Evolutionary conservation across 2,329 filamentous ascomycete species (phyloP).

Genomic region (Pyricularia grisea): DNA sequence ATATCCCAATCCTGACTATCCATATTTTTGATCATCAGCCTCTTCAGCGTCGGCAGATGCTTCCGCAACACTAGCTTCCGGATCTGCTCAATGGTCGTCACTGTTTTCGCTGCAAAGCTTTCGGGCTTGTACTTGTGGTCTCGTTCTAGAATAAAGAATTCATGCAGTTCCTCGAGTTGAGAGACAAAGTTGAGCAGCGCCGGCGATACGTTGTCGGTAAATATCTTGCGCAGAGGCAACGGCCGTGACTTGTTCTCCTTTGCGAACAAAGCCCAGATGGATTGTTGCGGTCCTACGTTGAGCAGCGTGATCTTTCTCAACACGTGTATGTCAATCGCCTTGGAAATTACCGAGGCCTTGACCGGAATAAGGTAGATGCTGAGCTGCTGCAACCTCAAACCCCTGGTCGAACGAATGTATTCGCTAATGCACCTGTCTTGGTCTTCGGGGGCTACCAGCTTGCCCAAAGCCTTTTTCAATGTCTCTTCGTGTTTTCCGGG

Average conservation of each 20-base stretch:
- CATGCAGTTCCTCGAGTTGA: conserved; percentile 42
- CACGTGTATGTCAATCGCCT: conserved; percentile 45
- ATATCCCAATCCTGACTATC: conserved; percentile 44
- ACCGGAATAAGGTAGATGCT: conserved; percentile 50
- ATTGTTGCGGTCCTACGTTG: conserved; percentile 51
- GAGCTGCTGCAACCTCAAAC: conserved; percentile 44
- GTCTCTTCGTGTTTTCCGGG: background rate
- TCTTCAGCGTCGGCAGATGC: conserved; percentile 43
- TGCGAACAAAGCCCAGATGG: conserved; percentile 48
- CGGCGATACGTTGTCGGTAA: conserved; percentile 52
- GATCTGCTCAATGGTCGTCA: conserved; percentile 47
- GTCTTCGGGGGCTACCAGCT: conserved; percentile 14
- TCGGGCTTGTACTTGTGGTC: conserved; percentile 40
- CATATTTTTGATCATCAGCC: conserved; percentile 53
- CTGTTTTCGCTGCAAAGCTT: conserved; percentile 40
- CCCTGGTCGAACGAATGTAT: conserved; percentile 49
- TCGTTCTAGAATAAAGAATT: conserved; percentile 51
- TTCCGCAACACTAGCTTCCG: conserved; percentile 45
- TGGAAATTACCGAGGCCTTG: conserved; percentile 45
- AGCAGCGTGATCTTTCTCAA: conserved; percentile 51
- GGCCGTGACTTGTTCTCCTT: conserved; percentile 42
- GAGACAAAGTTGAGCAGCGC: conserved; percentile 44
- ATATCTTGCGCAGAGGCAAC: conserved; percentile 46
- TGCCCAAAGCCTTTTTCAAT: conserved; percentile 11
- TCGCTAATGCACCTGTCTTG: conserved; percentile 25